A percentile compares a stretch with the other conserved stretches of the same genome.
phyloP scores from a whole-genome alignment of 1,139 yeast genomes.

The Pichia sp. region DNA sequence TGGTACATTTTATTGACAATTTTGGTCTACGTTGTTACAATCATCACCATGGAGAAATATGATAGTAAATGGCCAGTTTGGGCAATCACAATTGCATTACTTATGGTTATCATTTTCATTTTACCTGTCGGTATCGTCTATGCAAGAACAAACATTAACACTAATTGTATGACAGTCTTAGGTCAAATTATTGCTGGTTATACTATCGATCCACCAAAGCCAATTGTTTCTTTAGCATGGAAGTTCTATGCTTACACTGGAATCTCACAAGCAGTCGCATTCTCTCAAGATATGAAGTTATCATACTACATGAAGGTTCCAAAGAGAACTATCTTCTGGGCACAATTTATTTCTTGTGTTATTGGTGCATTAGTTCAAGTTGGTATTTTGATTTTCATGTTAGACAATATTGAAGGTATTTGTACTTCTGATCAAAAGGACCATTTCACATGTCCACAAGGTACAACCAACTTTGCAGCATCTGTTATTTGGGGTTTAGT shows the following conservation, averaged over 20 bases:
- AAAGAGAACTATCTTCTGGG: constrained; percentile 56
- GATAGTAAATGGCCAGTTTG: constrained; percentile 52
- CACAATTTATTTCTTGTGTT: constrained; percentile 43
- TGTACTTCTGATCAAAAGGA: constrained; percentile 38
- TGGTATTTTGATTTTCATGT: constrained; percentile 38
- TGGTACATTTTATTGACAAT: constrained; percentile 49
- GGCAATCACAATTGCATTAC: constrained; percentile 52
- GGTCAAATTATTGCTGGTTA: constrained; percentile 63
- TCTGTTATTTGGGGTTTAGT: constrained; percentile 67
- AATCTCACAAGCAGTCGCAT: constrained; percentile 54
- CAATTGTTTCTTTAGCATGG: constrained; percentile 57
- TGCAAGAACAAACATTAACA: constrained; percentile 52
- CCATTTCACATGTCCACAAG: constrained; percentile 49
- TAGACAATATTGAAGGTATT: constrained; percentile 45
- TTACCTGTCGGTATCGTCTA: constrained; percentile 55
- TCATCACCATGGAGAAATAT: constrained; percentile 46
- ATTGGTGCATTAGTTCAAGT: constrained; percentile 35
- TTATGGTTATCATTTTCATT: constrained; percentile 47
- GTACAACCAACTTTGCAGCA: constrained; percentile 50
- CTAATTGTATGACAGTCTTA: constrained; percentile 53
- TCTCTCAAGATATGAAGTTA: constrained; percentile 55
- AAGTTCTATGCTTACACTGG: constrained; percentile 60
- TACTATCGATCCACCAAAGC: constrained; percentile 54
- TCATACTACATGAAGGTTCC: constrained; percentile 63
- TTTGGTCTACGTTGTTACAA: constrained; percentile 36